These are phyloP conservation scores for Pezicula radicicola DNA, from an alignment of 2,329 filamentous ascomycete genomes.

Conservation along the genomic window DNA sequence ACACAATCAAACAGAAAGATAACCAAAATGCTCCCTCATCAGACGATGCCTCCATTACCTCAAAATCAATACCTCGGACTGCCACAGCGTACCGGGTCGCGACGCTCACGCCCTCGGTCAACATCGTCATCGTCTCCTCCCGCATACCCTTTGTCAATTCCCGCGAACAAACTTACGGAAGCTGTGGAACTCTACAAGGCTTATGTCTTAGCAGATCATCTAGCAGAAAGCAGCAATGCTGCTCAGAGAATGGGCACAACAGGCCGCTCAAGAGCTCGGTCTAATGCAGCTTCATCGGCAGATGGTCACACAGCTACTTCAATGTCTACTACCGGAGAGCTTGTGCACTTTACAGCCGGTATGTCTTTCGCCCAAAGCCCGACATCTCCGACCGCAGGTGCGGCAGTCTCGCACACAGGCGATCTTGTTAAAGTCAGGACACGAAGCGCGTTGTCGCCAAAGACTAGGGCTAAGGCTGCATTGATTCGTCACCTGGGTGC, in stretches of 20 bases:
- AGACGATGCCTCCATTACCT: slow-evolving; percentile 4
- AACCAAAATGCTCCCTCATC: not conserved
- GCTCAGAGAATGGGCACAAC: slow-evolving; percentile 13
- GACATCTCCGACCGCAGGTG: not conserved
- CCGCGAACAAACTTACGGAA: slow-evolving; percentile 15
- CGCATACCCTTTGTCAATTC: slow-evolving; percentile 20
- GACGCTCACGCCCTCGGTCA: not conserved
- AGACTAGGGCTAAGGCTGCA: slow-evolving; percentile 22
- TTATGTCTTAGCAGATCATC: slow-evolving; percentile 9
- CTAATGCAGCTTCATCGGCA: slow-evolving; percentile 18
- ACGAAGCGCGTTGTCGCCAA: slow-evolving; percentile 17
- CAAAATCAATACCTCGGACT: slow-evolving; percentile 7
- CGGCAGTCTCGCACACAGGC: slow-evolving; percentile 20
- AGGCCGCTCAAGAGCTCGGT: slow-evolving; percentile 13
- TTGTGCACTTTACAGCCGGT: not conserved
- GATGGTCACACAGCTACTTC: slow-evolving; percentile 7
- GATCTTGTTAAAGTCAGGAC: slow-evolving; percentile 15
- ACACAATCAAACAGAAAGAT: not conserved
- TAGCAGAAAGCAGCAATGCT: slow-evolving; percentile 13
- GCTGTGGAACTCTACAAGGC: slow-evolving; percentile 19
- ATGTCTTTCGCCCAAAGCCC: too few relatives aligned
- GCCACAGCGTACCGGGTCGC: not conserved
- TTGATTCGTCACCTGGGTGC: slow-evolving; percentile 23
- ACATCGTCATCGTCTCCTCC: slow-evolving; percentile 6
- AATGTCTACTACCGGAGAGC: not conserved